Conservation (phyloP, 805 yeast species). For the Metschnikowia proteae region DNA sequence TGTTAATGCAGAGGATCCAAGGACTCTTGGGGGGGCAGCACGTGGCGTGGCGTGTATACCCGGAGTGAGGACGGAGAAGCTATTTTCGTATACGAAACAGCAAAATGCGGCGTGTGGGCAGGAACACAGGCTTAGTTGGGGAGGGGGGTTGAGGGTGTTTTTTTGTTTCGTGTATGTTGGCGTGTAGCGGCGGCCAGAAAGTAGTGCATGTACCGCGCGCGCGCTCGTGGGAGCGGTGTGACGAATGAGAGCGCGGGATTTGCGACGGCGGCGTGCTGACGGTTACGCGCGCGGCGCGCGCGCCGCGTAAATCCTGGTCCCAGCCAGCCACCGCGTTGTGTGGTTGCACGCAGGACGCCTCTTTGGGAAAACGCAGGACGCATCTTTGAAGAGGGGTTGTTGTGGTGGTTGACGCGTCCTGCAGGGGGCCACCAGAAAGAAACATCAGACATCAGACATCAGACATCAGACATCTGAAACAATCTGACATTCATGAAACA, state of each 20-base stretch:
- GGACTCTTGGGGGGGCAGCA: background rate
- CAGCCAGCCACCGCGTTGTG: conserved; percentile 4
- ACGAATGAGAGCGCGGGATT: conserved; percentile 12
- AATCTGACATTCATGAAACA: no score
- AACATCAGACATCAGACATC: no score
- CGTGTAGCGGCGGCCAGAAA: conserved; percentile 1
- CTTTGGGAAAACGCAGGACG: no score
- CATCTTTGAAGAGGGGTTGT: no score
- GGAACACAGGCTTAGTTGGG: background rate
- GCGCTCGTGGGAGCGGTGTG: conserved; percentile 12
- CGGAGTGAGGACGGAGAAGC: background rate
- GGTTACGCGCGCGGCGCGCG: conserved; percentile 3
- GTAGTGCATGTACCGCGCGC: conserved; percentile 15
- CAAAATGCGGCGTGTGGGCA: conserved; percentile 3
- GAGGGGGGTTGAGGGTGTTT: conserved; percentile 3
- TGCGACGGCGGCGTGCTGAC: conserved; percentile 13
- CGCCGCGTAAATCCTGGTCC: conserved; percentile 5
- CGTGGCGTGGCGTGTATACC: background rate
- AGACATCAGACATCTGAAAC: no score
- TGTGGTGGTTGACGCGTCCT: no score
- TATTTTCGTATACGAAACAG: background rate
- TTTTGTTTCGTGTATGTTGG: conserved; percentile 2
- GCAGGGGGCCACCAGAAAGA: no score
- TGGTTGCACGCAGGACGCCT: no score
- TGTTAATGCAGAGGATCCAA: background rate